Evolutionary conservation across 495 filamentous ascomycete species (phyloP).

Genomic region (Neurospora sp.): DNA sequence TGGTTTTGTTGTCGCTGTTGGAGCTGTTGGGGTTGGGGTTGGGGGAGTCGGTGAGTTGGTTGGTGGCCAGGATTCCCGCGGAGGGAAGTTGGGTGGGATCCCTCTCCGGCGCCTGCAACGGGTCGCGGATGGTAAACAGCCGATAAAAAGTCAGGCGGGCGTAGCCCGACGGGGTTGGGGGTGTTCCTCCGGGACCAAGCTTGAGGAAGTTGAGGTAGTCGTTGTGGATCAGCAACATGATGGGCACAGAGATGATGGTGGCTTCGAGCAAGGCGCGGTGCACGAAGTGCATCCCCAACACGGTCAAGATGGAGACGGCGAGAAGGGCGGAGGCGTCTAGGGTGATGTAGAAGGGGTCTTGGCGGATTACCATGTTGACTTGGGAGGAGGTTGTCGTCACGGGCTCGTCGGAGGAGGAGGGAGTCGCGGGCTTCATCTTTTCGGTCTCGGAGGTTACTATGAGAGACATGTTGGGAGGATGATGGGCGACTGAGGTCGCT

Average conservation of each 20-base stretch:
- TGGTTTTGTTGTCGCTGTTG: slow-evolving; percentile 60
- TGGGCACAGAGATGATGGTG: slow-evolving; percentile 38
- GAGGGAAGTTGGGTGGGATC: slow-evolving; percentile 25
- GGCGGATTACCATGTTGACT: slow-evolving; percentile 35
- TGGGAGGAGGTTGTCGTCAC: slow-evolving; percentile 1
- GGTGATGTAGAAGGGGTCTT: slow-evolving; percentile 40
- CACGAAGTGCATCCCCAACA: slow-evolving; percentile 39
- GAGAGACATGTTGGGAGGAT: slow-evolving; percentile 21
- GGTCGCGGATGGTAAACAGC: slow-evolving; percentile 48
- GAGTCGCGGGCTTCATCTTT: slow-evolving; percentile 6
- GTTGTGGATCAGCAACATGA: slow-evolving; percentile 50
- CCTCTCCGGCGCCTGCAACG: slow-evolving; percentile 34
- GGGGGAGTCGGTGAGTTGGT: slow-evolving; percentile 44
- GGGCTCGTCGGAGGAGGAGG: slow-evolving; percentile 1
- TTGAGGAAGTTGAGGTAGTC: slow-evolving; percentile 70
- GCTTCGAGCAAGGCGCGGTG: slow-evolving; percentile 34
- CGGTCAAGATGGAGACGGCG: slow-evolving; percentile 31
- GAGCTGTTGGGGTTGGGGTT: too few species aligned
- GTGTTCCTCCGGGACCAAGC: slow-evolving; percentile 74
- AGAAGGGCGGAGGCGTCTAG: slow-evolving; percentile 36
- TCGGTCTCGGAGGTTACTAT: slow-evolving; percentile 15
- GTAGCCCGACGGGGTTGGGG: slow-evolving; percentile 63
- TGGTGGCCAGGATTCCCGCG: slow-evolving; percentile 26
- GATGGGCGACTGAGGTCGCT: too few species aligned
- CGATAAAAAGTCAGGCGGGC: slow-evolving; percentile 54